Conservation (phyloP, 495 filamentous ascomycete species). For the Daldinia decipiens region DNA sequence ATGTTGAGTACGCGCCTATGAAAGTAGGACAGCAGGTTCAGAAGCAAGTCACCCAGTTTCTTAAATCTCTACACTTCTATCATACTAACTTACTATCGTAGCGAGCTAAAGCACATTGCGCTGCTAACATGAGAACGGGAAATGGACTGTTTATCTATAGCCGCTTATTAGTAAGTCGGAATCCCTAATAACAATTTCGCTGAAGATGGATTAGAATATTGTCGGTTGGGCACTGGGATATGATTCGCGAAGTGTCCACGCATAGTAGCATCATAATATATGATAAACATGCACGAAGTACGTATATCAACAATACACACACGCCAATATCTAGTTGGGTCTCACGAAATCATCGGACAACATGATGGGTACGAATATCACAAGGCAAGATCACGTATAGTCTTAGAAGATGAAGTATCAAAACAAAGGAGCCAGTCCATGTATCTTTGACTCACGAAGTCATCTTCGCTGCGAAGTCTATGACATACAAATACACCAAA, state of each 20-base stretch:
- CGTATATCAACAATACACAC: neutral
- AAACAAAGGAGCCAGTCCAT: conserved; percentile 45
- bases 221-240: neutral
- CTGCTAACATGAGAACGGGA: conserved; percentile 22
- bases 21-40: conserved; percentile 62
- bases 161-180: neutral
- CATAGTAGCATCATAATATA: neutral
- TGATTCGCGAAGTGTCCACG: neutral
- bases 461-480: conserved; percentile 12
- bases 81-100: conserved; percentile 17
- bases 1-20: conserved; percentile 53
- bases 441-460: conserved; percentile 13
- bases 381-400: neutral
- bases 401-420: neutral
- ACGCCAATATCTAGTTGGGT: neutral
- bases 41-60: conserved; percentile 46
- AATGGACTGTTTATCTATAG: neutral
- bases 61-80: neutral
- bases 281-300: neutral
- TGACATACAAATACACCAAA: conserved; percentile 31
- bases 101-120: conserved; percentile 45
- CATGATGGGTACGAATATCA: neutral
- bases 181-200: neutral
- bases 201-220: neutral
- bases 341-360: neutral